Conservation (phyloP, 192 early-diverging fungal genomes). For the Linnemannia hyalina region DNA sequence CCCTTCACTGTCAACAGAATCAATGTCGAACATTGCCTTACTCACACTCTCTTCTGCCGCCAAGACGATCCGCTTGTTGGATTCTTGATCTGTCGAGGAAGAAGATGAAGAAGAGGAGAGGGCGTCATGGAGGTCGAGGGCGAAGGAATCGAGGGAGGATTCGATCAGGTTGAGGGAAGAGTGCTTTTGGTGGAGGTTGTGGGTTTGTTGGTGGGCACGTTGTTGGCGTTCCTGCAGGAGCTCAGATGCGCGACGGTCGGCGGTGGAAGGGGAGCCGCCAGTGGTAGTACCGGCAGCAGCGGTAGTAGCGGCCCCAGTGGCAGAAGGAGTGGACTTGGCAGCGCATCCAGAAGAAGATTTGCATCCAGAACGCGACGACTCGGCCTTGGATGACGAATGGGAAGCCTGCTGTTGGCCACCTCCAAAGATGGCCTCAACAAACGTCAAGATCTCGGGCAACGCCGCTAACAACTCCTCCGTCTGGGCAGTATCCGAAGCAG, state of each 20-base stretch:
- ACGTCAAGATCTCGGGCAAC: constrained; percentile 1
- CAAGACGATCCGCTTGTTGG: background rate
- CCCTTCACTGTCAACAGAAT: constrained; percentile 20
- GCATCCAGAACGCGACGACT: background rate
- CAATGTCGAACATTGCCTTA: constrained; percentile 28
- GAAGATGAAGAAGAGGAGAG: background rate
- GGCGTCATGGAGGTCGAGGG: constrained; percentile 12
- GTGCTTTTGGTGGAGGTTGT: constrained; percentile 33
- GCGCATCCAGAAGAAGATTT: background rate
- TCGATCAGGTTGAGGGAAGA: constrained; percentile 47
- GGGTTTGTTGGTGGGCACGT: constrained; percentile 1
- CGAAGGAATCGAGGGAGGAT: constrained; percentile 30
- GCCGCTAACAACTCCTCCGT: constrained; percentile 6
- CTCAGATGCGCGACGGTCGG: constrained; percentile 24
- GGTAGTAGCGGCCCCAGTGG: background rate
- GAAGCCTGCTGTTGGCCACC: background rate
- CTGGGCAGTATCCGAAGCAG: background rate
- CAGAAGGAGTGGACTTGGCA: background rate
- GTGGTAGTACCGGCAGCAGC: background rate
- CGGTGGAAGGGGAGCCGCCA: constrained; percentile 4
- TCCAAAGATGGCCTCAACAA: constrained; percentile 23
- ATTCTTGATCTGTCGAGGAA: background rate
- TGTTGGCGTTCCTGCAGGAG: constrained; percentile 23
- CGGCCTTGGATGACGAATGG: background rate
- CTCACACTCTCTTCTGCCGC: constrained; percentile 24